Conservation (phyloP, 257 asterid genomes). For the Solanum piurae region DNA sequence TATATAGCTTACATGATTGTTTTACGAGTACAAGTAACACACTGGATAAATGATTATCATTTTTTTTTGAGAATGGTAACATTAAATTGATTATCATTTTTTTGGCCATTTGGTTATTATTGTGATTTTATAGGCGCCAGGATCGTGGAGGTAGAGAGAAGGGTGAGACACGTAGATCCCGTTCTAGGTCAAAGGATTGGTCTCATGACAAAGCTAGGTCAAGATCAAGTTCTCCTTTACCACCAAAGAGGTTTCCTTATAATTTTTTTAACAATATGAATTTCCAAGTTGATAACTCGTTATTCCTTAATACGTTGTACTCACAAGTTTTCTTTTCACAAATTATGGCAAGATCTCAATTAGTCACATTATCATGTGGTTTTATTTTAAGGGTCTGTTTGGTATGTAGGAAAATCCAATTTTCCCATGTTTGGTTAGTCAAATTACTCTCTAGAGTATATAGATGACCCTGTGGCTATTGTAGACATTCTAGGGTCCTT, state of each 20-base stretch:
- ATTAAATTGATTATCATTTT: background rate
- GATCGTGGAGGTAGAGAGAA: constrained; percentile 29
- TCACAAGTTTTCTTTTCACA: background rate
- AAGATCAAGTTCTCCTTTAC: constrained; percentile 13
- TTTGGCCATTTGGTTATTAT: background rate
- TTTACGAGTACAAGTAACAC: background rate
- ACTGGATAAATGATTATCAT: background rate
- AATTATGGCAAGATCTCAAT: background rate
- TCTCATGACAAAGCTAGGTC: constrained; percentile 16
- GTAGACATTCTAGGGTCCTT: no score
- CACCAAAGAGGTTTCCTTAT: constrained; percentile 12
- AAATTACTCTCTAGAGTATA: background rate
- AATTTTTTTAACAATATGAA: background rate
- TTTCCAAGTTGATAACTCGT: background rate
- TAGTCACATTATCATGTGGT: background rate
- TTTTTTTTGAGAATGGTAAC: background rate
- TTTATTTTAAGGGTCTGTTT: background rate
- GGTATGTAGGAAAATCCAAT: background rate
- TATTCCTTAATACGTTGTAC: background rate
- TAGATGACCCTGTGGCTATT: no score
- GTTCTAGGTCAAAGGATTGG: constrained; percentile 30
- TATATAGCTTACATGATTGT: background rate
- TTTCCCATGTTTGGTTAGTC: background rate
- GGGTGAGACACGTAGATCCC: constrained; percentile 24
- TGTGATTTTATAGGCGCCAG: constrained; percentile 18